Evolutionary conservation across 2,329 filamentous ascomycete species (phyloP), one percentile per base, ranked within the genome.

Genomic region (Exophiala oligosperma): DNA sequence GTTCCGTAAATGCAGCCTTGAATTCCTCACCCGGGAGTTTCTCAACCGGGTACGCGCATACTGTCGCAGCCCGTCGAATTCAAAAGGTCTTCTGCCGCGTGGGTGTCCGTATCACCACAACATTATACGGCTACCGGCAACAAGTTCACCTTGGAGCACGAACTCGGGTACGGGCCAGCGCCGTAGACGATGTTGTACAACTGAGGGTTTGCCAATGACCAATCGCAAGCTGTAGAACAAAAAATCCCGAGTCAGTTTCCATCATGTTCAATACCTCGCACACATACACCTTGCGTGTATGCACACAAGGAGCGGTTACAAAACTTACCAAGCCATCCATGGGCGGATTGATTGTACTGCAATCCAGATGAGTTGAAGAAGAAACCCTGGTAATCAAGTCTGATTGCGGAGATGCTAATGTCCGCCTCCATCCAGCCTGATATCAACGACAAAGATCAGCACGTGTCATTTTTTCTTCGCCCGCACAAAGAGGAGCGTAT

Each of bases 291-390:
- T 17, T 17, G 17, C 17, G 17, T 17, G 17, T 17, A 17, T 17
- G 17, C 9, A 35, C 8, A 11, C 32, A 35, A 35, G 32, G 8
- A 5, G 32, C 32, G 32, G 32, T 9, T 6, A 2, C 3, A 11
- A 2, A 35, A 35, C 41, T 47, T 55, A 65, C 63, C 63, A 23
- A 65, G 44, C 63, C 63, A 63, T 23, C 61, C 61, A 46, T 49
- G 56, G n/a, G 44, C 38, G 37, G 50, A 62, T 9, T 49, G n/a
- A 40, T 65, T 66, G 40, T 50, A 64, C 41, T 67, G 65, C 11
- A 67, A 54, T 8, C 65, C 65, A 28, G 61, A 61, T 8, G 54
- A 61, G 52, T 66, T 67, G 61, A 65, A 62, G 59, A 62, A 66
- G 54, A 65, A 66, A 11, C 59, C 63, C 14, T 54, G 17, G 12